A percentile compares a stretch with the other conserved stretches of the same genome.
Evolutionary conservation across 441 rosid genomes (phyloP).

Genomic region (Brassica hybrid): DNA sequence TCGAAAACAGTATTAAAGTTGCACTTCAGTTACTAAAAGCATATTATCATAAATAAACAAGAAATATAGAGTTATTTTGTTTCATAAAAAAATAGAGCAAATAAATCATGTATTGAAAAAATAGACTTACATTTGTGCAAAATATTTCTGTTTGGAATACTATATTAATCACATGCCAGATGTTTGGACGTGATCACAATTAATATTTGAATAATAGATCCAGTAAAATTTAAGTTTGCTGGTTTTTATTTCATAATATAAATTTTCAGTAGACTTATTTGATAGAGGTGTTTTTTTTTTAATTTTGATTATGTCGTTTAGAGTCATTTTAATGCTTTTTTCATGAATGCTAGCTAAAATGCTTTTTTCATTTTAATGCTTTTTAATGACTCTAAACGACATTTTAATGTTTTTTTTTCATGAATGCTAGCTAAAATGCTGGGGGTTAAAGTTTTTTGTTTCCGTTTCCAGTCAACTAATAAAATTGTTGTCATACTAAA

Average conservation of each 20-base stretch:
- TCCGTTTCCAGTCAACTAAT: too few species aligned
- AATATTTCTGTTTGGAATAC: background rate
- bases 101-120: background rate
- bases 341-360: background rate
- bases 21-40: background rate
- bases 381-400: too few species aligned
- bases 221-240: background rate
- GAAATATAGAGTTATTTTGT: background rate
- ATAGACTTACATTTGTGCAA: background rate
- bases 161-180: background rate
- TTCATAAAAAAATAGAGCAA: background rate
- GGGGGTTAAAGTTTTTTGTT: too few species aligned
- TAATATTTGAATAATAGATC: too few species aligned
- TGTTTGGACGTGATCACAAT: background rate
- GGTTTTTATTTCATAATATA: background rate
- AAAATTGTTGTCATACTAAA: background rate
- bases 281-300: too few species aligned
- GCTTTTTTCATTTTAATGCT: too few species aligned
- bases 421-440: too few species aligned
- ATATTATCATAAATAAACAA: background rate
- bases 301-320: too few species aligned
- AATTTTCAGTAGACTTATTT: background rate
- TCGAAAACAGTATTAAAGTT: background rate
- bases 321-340: too few species aligned
- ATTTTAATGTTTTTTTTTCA: too few species aligned